These are phyloP conservation scores for Zalaria sp. DNA, from an alignment of 2,329 filamentous ascomycete species.

Conservation along the genomic window DNA sequence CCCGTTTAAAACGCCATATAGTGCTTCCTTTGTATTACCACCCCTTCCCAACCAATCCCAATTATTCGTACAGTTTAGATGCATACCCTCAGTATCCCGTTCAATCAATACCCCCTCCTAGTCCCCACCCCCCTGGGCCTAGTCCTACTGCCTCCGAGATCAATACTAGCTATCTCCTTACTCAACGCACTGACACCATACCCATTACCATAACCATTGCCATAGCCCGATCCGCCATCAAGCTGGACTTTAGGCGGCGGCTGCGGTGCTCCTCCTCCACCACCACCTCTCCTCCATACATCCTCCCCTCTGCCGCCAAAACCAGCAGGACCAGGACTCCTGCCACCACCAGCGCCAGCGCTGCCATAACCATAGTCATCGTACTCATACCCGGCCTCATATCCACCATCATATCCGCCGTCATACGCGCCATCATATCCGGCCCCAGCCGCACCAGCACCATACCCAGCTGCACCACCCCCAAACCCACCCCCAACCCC, in stretches of 20 bases:
- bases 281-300: slow-evolving; percentile 14
- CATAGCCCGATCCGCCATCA: slow-evolving; percentile 22
- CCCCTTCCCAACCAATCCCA: too few relatives aligned
- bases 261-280: slow-evolving; percentile 32
- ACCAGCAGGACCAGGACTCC: too few relatives aligned
- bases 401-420: slow-evolving; percentile 13
- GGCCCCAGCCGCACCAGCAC: too few relatives aligned
- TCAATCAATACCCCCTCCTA: not conserved
- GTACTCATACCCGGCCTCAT: slow-evolving; percentile 8
- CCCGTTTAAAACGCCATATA: too few relatives aligned
- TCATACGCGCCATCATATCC: slow-evolving; percentile 2
- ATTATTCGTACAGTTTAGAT: too few relatives aligned
- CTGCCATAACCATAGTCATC: slow-evolving; percentile 5
- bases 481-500: too few relatives aligned
- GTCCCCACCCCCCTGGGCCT: not conserved
- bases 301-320: too few relatives aligned
- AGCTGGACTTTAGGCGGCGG: slow-evolving; percentile 60
- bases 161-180: slow-evolving; percentile 50
- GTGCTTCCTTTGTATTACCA: too few relatives aligned
- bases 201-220: slow-evolving; percentile 16
- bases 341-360: too few relatives aligned
- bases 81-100: too few relatives aligned
- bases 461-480: too few relatives aligned
- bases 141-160: slow-evolving; percentile 21
- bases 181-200: slow-evolving; percentile 45